Percentiles rank a stretch among this genome's conserved stretches.
phyloP scores from a whole-genome alignment of 1,284 basidiomycete genomes.

The Leccinum solheimii region DNA sequence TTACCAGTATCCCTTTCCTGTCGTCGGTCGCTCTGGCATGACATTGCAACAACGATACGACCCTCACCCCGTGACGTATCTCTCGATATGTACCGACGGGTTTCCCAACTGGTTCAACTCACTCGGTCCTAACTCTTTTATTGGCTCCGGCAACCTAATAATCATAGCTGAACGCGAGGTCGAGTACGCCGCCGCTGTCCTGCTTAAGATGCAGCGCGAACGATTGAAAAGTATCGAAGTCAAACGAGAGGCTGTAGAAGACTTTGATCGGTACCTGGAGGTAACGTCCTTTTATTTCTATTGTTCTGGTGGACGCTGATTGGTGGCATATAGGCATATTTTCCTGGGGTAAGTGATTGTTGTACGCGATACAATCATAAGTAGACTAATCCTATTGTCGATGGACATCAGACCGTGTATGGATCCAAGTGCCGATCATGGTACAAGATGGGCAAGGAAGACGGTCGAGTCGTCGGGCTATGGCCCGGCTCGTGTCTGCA shows the following conservation, averaged over 20 bases:
- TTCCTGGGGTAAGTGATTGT: slow-evolving; percentile 40
- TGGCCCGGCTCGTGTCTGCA: slow-evolving; percentile 65
- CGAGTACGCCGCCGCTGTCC: slow-evolving; percentile 52
- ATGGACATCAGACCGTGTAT: slow-evolving; percentile 51
- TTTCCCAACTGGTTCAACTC: slow-evolving; percentile 64
- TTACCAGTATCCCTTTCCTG: slow-evolving; percentile 49
- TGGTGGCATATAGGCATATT: slow-evolving; percentile 41
- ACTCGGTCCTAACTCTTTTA: slow-evolving; percentile 55
- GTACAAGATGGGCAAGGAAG: slow-evolving; percentile 45
- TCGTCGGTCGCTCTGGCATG: slow-evolving; percentile 51
- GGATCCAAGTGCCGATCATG: slow-evolving; percentile 53
- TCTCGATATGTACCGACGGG: slow-evolving; percentile 53
- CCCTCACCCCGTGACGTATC: slow-evolving; percentile 56
- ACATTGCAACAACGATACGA: slow-evolving; percentile 50
- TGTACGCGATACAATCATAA: slow-evolving; percentile 23
- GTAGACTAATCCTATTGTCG: too few species aligned
- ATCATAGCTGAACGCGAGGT: slow-evolving; percentile 55
- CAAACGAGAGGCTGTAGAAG: slow-evolving; percentile 57
- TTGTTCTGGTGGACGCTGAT: not conserved
- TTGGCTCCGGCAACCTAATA: slow-evolving; percentile 35
- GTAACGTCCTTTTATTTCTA: slow-evolving; percentile 19
- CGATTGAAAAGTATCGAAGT: slow-evolving; percentile 58
- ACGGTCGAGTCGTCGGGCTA: slow-evolving; percentile 55
- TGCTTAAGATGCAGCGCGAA: slow-evolving; percentile 61
- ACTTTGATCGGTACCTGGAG: slow-evolving; percentile 59